Conservation (phyloP, 345 rosid species). For the Melaleuca quinquenervia region DNA sequence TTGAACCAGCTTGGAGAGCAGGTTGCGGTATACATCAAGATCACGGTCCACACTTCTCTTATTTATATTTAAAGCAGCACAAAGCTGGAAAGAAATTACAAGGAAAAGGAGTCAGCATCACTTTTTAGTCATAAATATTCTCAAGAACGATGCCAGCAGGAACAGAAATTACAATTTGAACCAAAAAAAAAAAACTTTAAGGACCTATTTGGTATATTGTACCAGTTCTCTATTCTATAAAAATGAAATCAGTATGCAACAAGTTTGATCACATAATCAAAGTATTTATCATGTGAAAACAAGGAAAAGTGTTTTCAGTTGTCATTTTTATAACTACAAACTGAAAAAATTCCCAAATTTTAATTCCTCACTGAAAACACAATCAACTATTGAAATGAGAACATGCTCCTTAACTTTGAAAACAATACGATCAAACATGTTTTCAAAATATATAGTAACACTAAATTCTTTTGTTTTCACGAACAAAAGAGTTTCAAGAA, state of each 20-base stretch:
- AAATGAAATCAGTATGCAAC: neutral
- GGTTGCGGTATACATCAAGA: conserved; percentile 92
- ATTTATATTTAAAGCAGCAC: conserved; percentile 72
- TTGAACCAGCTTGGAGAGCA: conserved; percentile 92
- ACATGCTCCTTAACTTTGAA: neutral
- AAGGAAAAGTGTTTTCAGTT: neutral
- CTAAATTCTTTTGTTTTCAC: neutral
- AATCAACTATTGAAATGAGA: neutral
- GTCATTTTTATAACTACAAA: neutral
- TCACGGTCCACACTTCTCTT: conserved; percentile 94
- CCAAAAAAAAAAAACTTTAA: neutral
- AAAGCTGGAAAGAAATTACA: conserved; percentile 36
- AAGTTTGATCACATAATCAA: neutral
- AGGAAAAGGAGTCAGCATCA: neutral
- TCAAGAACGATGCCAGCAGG: neutral
- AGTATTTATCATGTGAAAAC: neutral
- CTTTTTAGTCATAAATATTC: neutral
- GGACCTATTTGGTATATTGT: neutral
- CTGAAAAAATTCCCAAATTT: neutral
- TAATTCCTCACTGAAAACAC: neutral
- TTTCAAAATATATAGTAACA: neutral
- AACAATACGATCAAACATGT: neutral
- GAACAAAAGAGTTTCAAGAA: neutral
- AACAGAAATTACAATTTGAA: neutral
- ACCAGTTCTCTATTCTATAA: neutral